Conservation (phyloP, 805 yeast species). For the Scheffersomyces stipitis region DNA sequence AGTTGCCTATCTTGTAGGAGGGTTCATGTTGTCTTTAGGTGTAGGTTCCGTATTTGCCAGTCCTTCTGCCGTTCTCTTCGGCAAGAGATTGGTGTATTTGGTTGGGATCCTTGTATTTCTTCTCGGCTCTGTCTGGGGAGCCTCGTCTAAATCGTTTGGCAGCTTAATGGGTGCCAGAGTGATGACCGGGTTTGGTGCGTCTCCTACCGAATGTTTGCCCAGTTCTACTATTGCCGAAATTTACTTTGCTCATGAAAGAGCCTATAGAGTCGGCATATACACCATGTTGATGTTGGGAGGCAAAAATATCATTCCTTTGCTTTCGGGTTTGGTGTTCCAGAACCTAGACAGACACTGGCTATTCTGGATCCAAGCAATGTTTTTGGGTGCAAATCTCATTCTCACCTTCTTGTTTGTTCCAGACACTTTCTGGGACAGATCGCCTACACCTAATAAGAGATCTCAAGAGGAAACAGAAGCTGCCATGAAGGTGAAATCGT, state of each 20-base stretch:
- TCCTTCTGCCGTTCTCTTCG: slow-evolving; percentile 68
- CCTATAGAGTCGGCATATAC: slow-evolving; percentile 57
- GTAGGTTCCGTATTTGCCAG: slow-evolving; percentile 62
- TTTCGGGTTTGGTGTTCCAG: slow-evolving; percentile 53
- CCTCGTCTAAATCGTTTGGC: slow-evolving; percentile 47
- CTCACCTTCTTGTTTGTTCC: slow-evolving; percentile 56
- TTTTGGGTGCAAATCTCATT: slow-evolving; percentile 46
- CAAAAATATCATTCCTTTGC: slow-evolving; percentile 57
- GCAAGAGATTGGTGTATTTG: slow-evolving; percentile 63
- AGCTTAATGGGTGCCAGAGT: slow-evolving; percentile 58
- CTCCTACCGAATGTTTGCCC: slow-evolving; percentile 62
- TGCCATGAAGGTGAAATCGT: slow-evolving; percentile 37
- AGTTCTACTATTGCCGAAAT: slow-evolving; percentile 62
- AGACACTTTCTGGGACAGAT: slow-evolving; percentile 63
- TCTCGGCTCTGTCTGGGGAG: slow-evolving; percentile 68
- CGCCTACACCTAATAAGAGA: slow-evolving; percentile 49
- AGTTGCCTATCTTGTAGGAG: slow-evolving; percentile 81
- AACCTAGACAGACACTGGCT: slow-evolving; percentile 57
- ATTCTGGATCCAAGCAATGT: slow-evolving; percentile 57
- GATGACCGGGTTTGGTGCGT: slow-evolving; percentile 57
- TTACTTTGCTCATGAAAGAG: slow-evolving; percentile 60
- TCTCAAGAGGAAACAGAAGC: slow-evolving; percentile 47
- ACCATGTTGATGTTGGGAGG: slow-evolving; percentile 61
- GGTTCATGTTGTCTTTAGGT: slow-evolving; percentile 66
- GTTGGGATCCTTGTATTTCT: slow-evolving; percentile 61